Conservation (phyloP, 163 green algal species). For the Chloromonas sp. region DNA sequence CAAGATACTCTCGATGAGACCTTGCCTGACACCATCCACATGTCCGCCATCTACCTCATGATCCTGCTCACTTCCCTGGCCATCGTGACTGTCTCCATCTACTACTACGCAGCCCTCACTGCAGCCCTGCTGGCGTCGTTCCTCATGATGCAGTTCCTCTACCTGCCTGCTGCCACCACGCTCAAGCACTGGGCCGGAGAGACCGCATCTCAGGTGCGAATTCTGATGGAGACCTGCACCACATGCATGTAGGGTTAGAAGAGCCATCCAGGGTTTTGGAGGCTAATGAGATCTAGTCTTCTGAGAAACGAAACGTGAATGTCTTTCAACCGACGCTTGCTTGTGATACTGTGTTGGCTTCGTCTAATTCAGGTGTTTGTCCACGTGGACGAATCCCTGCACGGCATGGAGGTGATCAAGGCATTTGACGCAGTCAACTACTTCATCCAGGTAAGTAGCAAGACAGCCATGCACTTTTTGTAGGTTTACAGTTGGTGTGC, state of each 20-base stretch:
- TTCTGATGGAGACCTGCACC: too few relatives aligned
- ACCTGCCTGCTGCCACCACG: constrained; percentile 53
- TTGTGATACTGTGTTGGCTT: too few relatives aligned
- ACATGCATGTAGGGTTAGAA: too few relatives aligned
- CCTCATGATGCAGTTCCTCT: constrained; percentile 42
- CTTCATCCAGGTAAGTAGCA: constrained; percentile 41
- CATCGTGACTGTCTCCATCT: constrained; percentile 41
- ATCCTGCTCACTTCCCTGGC: constrained; percentile 45
- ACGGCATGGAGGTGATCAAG: constrained; percentile 62
- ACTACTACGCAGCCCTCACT: constrained; percentile 41
- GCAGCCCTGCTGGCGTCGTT: constrained; percentile 37
- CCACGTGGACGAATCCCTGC: constrained; percentile 55
- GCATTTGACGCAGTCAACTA: constrained; percentile 54
- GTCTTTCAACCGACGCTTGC: too few relatives aligned
- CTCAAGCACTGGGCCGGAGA: constrained; percentile 58
- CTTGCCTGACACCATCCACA: constrained; percentile 32
- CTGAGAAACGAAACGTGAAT: too few relatives aligned
- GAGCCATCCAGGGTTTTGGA: too few relatives aligned
- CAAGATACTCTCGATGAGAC: constrained; percentile 30
- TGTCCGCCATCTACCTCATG: constrained; percentile 50
- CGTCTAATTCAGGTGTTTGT: constrained; percentile 32
- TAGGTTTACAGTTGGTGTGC: too few relatives aligned
- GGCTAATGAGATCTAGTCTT: too few relatives aligned
- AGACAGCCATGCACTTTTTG: background rate
- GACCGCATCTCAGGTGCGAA: constrained; percentile 25